Evolutionary conservation across 345 rosid species (phyloP).

Genomic region (Bruguiera gymnorhiza): DNA sequence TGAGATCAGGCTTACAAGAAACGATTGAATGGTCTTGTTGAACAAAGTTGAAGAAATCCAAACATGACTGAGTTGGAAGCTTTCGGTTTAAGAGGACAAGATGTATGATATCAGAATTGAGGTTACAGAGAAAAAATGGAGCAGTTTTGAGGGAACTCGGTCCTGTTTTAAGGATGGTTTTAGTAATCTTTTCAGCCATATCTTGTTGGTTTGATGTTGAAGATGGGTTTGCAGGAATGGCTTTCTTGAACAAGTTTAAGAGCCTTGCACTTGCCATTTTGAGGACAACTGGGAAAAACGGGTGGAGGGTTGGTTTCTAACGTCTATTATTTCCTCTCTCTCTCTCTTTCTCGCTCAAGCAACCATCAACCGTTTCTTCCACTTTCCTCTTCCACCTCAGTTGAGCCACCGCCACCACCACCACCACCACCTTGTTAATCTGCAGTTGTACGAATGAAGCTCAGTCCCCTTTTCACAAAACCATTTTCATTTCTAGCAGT

Average conservation of each 20-base stretch:
- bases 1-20: constrained; percentile 44
- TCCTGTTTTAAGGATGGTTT: constrained; percentile 29
- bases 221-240: constrained; percentile 3
- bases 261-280: constrained; percentile 38
- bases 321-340: not conserved
- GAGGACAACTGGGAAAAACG: not conserved
- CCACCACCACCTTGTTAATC: too few species aligned
- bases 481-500: too few species aligned
- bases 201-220: constrained; percentile 21
- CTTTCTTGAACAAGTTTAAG: constrained; percentile 16
- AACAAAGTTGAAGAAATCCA: constrained; percentile 55
- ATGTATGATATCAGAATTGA: constrained; percentile 40
- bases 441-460: too few species aligned
- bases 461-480: too few species aligned
- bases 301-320: not conserved
- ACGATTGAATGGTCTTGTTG: constrained; percentile 28
- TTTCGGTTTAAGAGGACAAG: constrained; percentile 52
- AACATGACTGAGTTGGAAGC: constrained; percentile 50
- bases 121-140: constrained; percentile 40
- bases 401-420: too few species aligned
- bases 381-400: too few species aligned
- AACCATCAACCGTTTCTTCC: too few species aligned
- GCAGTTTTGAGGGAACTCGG: constrained; percentile 34
- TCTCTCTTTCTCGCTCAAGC: not conserved
- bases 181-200: constrained; percentile 29